Evolutionary conservation across 2,329 filamentous ascomycete genomes (phyloP).

Genomic region (Chaetomium olivaceum): DNA sequence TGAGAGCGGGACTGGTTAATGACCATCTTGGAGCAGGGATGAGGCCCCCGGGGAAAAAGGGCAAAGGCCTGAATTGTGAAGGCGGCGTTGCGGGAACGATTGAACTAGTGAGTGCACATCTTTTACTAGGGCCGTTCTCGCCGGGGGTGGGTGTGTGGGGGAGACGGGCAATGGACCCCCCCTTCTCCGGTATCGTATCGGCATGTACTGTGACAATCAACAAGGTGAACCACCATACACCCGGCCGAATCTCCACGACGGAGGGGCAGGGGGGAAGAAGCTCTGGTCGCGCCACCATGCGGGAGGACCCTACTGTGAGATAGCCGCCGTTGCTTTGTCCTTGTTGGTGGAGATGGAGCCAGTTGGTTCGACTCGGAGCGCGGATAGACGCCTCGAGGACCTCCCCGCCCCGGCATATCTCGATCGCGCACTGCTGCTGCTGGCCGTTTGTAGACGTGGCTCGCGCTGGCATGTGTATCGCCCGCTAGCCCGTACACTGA

Average conservation of each 20-base stretch:
- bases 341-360: constrained; percentile 16
- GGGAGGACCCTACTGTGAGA: constrained; percentile 16
- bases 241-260: background rate
- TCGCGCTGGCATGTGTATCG: constrained; percentile 1
- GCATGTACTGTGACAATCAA: constrained; percentile 1
- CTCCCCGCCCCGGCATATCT: constrained; percentile 21
- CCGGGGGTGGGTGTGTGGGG: background rate
- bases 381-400: constrained; percentile 23
- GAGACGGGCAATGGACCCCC: background rate
- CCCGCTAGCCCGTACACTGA: background rate
- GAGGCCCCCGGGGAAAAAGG: background rate
- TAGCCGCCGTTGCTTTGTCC: constrained; percentile 24
- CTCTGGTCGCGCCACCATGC: constrained; percentile 19
- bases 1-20: background rate
- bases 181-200: background rate
- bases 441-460: constrained; percentile 13
- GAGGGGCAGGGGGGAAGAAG: background rate
- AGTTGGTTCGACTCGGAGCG: constrained; percentile 16
- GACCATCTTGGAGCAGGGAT: background rate
- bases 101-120: constrained; percentile 1
- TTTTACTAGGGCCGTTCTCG: constrained; percentile 1
- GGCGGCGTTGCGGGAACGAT: constrained; percentile 17
- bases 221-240: background rate
- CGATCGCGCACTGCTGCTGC: constrained; percentile 20
- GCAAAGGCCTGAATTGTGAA: constrained; percentile 10